Base-by-base conservation (phyloP, 139 green algal genomes). In the Chlamydomonas sp. region DNA sequence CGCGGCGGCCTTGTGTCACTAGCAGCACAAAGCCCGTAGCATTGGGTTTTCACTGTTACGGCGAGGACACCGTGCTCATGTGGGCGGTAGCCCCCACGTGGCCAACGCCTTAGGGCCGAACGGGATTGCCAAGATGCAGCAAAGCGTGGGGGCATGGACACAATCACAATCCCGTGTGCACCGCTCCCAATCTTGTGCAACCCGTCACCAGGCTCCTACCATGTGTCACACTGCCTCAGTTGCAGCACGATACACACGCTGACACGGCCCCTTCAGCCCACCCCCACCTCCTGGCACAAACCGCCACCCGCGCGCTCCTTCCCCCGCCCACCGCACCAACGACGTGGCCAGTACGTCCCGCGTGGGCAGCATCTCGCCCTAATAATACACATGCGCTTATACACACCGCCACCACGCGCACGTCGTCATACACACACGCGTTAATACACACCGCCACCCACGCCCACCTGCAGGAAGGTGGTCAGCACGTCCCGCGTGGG, bases 381-480 rank as follows among this genome's bases (percentile, higher is more conserved):
- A 49, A 49, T 49, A 49, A 49, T 49, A 49, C 31, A 49, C 31
- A 49, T 49, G 31, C 31, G 31, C 31, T 49, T 49, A 49, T 0
- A 49, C 31, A 49, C 31, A 49, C 31, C 31, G 6, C 78, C 78
- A 61, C 63, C 63, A n/a, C 31, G 2, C n/a, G n/a, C 79, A 76
- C 59, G 57, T 61, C 77, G 16, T 72, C 20, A 59, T 4, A 5
- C 5, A 14, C 3, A 10, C 9, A n/a, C 0, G 10, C 74, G 12
- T 57, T 0, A 16, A 6, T 17, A 63, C 75, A 79, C 15, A 14
- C 8, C 9, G 20, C 15, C 60, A 2, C 69, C 85, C 16, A n/a
- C 60, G 8, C 86, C 1, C 77, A 98, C 95, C 90, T 96, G 94
- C 14, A 92, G 2, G 59, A 96, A 95, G 58, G 96, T 87, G n/a